phyloP scores from a whole-genome alignment of 164 flowering plant species.

The Cinnamomum micranthum region DNA sequence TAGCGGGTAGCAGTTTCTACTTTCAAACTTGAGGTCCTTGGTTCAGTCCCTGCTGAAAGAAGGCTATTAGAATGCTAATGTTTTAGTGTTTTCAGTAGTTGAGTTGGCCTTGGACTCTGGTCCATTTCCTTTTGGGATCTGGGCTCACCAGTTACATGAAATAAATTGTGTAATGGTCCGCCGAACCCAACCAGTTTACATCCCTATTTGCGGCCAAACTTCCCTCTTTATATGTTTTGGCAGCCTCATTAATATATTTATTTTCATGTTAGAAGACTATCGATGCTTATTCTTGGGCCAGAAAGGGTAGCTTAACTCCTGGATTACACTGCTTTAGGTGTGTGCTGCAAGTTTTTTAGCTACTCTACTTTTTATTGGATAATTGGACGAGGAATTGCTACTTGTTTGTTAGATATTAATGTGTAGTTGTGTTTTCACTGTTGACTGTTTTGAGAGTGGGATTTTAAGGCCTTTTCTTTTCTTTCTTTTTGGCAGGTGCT shows the following conservation, averaged over 20 bases:
- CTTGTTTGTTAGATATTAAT: neutral
- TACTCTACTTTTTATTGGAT: neutral
- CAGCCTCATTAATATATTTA: neutral
- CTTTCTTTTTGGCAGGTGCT: conserved; percentile 52
- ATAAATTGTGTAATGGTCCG: too few relatives aligned
- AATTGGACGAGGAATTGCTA: neutral
- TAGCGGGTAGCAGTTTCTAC: too few relatives aligned
- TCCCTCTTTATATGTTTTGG: neutral
- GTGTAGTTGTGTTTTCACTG: neutral
- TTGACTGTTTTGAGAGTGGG: neutral
- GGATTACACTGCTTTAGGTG: neutral
- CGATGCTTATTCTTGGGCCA: neutral
- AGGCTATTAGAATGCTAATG: too few relatives aligned
- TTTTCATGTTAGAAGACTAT: too few relatives aligned
- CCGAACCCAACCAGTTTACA: neutral
- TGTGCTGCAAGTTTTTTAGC: neutral
- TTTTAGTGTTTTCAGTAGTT: too few relatives aligned
- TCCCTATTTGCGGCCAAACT: neutral
- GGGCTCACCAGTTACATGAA: too few relatives aligned
- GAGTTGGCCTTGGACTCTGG: too few relatives aligned
- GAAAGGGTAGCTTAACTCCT: neutral
- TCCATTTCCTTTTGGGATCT: too few relatives aligned
- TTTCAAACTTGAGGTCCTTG: too few relatives aligned
- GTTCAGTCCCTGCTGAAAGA: too few relatives aligned
- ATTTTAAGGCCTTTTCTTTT: too few relatives aligned